Evolutionary conservation across 345 rosid species (phyloP).

Genomic region (Populus pruinosa): DNA sequence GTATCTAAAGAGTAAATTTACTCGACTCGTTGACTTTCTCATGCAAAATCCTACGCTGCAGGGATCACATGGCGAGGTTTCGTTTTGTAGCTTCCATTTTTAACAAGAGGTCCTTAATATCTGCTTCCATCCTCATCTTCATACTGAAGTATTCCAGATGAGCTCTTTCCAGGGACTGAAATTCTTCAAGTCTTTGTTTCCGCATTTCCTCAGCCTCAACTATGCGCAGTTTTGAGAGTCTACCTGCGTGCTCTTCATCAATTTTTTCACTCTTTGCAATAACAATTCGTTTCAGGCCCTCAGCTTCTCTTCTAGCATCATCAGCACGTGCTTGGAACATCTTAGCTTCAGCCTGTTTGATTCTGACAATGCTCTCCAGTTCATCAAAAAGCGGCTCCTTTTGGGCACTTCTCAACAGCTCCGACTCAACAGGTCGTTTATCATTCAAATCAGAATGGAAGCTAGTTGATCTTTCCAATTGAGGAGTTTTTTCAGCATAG

Average conservation of each 20-base stretch:
- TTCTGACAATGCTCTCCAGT: conserved; percentile 76
- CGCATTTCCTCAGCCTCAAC: conserved; percentile 62
- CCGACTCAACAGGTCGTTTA: conserved; percentile 40
- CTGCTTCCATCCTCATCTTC: conserved; percentile 92
- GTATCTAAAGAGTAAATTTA: conserved; percentile 6
- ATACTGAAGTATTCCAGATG: conserved; percentile 63
- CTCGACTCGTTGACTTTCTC: conserved; percentile 5
- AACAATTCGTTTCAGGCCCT: conserved; percentile 77
- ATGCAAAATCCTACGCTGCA: neutral
- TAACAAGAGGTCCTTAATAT: conserved; percentile 69
- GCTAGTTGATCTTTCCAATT: conserved; percentile 48
- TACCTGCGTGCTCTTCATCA: conserved; percentile 61
- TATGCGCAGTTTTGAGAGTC: conserved; percentile 59
- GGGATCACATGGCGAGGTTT: conserved; percentile 51
- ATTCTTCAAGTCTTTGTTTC: conserved; percentile 63
- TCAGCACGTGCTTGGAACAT: conserved; percentile 91
- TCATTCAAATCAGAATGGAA: conserved; percentile 49
- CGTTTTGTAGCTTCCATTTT: conserved; percentile 86
- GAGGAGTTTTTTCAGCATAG: conserved; percentile 53
- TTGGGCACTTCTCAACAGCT: conserved; percentile 37
- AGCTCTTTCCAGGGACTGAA: conserved; percentile 70
- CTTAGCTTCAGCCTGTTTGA: conserved; percentile 82
- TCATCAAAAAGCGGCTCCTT: conserved; percentile 77
- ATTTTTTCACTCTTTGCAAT: conserved; percentile 67
- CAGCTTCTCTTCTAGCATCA: conserved; percentile 87